These are phyloP conservation scores for Avena sativa DNA, from an alignment of 176 grass and related monocot genomes.

Conservation along the genomic window DNA sequence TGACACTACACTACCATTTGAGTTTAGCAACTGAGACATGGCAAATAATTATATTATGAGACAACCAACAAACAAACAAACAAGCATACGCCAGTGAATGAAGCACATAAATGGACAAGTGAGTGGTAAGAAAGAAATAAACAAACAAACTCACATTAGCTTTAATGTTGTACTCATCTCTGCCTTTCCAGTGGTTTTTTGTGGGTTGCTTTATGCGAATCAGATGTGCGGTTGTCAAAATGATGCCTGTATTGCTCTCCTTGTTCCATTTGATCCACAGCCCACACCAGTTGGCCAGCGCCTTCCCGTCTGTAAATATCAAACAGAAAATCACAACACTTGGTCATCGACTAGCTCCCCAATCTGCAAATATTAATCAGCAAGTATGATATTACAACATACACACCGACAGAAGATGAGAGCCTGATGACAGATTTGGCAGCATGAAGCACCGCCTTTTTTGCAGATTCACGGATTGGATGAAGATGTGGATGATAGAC, in stretches of 20 bases:
- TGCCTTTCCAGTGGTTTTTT: not conserved
- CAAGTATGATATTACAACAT: not conserved
- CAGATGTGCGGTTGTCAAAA: not conserved
- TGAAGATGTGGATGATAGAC: no score
- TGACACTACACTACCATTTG: not conserved
- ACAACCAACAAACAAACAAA: no score
- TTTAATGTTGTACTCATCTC: not conserved
- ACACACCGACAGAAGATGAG: no score
- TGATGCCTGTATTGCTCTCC: not conserved
- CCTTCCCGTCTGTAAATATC: not conserved
- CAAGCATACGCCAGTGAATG: no score
- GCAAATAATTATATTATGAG: not conserved
- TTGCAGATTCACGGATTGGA: no score
- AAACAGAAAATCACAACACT: not conserved
- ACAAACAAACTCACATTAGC: not conserved
- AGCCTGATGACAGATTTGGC: no score
- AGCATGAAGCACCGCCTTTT: no score
- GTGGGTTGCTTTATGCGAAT: not conserved
- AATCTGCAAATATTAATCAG: not conserved
- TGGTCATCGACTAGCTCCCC: not conserved
- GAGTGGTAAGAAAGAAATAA: not conserved
- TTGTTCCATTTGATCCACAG: not conserved
- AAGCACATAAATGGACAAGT: no score
- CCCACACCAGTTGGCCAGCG: not conserved
- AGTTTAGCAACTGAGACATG: not conserved